These are phyloP conservation scores for Russula dissimulans DNA, from an alignment of 768 basidiomycete species.

Conservation along the genomic window DNA sequence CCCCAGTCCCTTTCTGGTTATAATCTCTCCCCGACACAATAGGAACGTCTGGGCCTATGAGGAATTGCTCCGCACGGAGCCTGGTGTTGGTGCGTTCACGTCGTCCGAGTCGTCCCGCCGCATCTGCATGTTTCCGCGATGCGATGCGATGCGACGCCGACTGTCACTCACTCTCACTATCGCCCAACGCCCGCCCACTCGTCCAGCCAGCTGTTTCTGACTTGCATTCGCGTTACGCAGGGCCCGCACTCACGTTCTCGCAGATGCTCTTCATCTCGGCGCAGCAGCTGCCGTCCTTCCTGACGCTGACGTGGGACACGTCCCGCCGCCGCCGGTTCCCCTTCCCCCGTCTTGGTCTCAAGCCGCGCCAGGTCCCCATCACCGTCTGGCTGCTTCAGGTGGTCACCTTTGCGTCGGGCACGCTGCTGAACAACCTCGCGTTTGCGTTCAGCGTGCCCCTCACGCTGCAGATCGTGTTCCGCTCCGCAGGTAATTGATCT, in stretches of 20 bases:
- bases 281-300: constrained; percentile 56
- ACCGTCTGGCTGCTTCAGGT: constrained; percentile 64
- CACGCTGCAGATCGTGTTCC: constrained; percentile 74
- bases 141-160: too few species aligned
- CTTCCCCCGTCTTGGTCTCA: constrained; percentile 40
- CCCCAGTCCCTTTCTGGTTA: not conserved
- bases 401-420: constrained; percentile 52
- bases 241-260: constrained; percentile 74
- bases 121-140: too few species aligned
- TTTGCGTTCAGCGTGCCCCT: constrained; percentile 70
- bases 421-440: constrained; percentile 74
- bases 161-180: too few species aligned
- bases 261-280: constrained; percentile 74
- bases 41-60: constrained; percentile 79
- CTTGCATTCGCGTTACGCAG: constrained; percentile 27
- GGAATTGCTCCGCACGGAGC: constrained; percentile 58
- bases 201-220: not conserved
- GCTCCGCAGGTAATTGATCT: constrained; percentile 55
- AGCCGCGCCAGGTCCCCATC: constrained; percentile 60
- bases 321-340: not conserved
- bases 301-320: constrained; percentile 34
- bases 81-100: constrained; percentile 46
- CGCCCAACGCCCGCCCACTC: too few species aligned
- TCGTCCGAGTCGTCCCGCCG: not conserved
- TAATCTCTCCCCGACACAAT: not conserved